phyloP scores from a whole-genome alignment of 306 rosid genomes.

The Lagenaria siceraria region DNA sequence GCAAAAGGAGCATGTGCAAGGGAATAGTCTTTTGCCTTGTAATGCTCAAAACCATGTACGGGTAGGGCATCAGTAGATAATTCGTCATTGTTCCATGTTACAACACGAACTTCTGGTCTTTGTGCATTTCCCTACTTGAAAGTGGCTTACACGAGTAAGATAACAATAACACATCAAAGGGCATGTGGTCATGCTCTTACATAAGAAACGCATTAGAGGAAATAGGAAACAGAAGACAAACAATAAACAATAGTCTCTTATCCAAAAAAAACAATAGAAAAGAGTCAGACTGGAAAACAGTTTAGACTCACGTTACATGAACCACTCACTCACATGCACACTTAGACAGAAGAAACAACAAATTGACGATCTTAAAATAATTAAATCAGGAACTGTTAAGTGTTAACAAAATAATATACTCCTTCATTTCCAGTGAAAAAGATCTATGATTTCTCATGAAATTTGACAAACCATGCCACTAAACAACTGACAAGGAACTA shows the following conservation, averaged over 20 bases:
- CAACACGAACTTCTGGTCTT: conserved; percentile 87
- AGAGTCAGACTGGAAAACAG: neutral
- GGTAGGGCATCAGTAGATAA: conserved; percentile 95
- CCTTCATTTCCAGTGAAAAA: neutral
- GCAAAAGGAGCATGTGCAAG: conserved; percentile 98
- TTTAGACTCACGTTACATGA: neutral
- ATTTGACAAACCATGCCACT: neutral
- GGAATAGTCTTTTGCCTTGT: conserved; percentile 94
- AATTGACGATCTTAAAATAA: neutral
- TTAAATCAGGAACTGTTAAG: neutral
- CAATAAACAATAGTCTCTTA: neutral
- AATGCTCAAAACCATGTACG: conserved; percentile 92
- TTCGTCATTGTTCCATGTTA: conserved; percentile 88
- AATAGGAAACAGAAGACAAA: neutral
- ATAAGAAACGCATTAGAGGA: neutral
- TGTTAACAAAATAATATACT: neutral
- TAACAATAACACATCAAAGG: neutral
- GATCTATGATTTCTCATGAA: neutral
- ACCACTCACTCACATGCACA: neutral
- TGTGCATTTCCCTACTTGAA: conserved; percentile 87
- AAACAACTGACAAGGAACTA: neutral
- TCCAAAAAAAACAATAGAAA: no score
- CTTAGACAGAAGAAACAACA: neutral
- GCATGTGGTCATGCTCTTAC: neutral
- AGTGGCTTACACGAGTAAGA: conserved; percentile 17